Conservation (phyloP, 108 stramenopile genomes). For the Cyclotella kingstonii region DNA sequence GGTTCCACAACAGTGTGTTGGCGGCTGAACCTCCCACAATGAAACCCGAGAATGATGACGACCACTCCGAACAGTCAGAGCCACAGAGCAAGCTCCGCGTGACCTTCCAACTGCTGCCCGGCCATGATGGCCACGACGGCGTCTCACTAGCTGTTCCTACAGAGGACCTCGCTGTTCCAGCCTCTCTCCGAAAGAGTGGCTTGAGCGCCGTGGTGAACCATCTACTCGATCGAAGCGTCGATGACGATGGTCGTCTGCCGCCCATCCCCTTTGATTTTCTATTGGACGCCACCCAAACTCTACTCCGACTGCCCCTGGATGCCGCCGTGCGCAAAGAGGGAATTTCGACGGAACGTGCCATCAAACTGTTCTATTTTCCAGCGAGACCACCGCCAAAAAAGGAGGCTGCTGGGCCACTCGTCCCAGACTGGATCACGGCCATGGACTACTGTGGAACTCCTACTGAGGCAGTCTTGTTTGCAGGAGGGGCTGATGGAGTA, state of each 20-base stretch:
- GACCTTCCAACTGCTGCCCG: slow-evolving; percentile 31
- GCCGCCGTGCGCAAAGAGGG: slow-evolving; percentile 69
- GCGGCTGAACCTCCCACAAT: slow-evolving; percentile 2
- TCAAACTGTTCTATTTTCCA: slow-evolving; percentile 74
- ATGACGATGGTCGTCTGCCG: slow-evolving; percentile 42
- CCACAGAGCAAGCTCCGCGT: slow-evolving; percentile 25
- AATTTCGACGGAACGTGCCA: slow-evolving; percentile 64
- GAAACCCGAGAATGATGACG: background rate
- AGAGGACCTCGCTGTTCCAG: slow-evolving; percentile 79
- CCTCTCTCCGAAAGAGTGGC: slow-evolving; percentile 69
- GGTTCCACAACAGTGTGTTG: too few relatives aligned
- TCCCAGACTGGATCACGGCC: slow-evolving; percentile 82
- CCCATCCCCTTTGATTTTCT: slow-evolving; percentile 80
- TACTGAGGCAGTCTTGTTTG: slow-evolving; percentile 16
- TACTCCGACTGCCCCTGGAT: slow-evolving; percentile 70
- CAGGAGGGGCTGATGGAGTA: slow-evolving; percentile 67
- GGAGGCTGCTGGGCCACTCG: slow-evolving; percentile 53
- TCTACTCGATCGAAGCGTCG: slow-evolving; percentile 41
- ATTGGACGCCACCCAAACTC: slow-evolving; percentile 56
- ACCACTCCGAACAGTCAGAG: slow-evolving; percentile 14
- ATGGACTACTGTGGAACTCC: slow-evolving; percentile 29
- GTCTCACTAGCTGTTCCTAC: slow-evolving; percentile 56
- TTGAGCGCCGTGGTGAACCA: slow-evolving; percentile 70
- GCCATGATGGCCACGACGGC: slow-evolving; percentile 4
- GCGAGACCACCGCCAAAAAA: slow-evolving; percentile 54